Evolutionary conservation across 1,284 basidiomycete genomes (phyloP).

Genomic region (Moesziomyces aphidis): DNA sequence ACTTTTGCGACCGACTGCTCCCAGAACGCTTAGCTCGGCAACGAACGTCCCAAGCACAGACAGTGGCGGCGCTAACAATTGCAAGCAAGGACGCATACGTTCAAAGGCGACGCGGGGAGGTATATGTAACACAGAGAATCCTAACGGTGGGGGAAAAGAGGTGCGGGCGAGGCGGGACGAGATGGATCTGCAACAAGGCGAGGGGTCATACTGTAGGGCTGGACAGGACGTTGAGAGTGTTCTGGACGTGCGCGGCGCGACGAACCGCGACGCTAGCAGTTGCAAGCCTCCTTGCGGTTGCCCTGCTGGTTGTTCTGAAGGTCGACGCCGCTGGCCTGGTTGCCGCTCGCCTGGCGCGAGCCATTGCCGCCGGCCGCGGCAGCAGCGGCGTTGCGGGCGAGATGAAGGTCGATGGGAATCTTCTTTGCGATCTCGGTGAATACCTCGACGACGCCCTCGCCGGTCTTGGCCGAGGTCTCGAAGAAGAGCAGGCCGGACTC

Average conservation of each 20-base stretch:
- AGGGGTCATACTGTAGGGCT: background rate
- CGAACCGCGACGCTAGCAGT: slow-evolving; percentile 34
- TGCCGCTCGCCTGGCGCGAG: slow-evolving; percentile 35
- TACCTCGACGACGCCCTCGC: slow-evolving; percentile 93
- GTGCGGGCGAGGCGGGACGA: background rate
- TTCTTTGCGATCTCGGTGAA: slow-evolving; percentile 81
- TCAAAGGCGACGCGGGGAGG: background rate
- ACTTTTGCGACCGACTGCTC: no score
- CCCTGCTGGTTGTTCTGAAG: slow-evolving; percentile 39
- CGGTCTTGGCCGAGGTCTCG: slow-evolving; percentile 98
- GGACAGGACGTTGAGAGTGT: background rate
- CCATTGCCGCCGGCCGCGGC: slow-evolving; percentile 30
- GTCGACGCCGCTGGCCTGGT: slow-evolving; percentile 44
- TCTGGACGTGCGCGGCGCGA: background rate
- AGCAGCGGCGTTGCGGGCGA: slow-evolving; percentile 47
- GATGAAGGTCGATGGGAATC: slow-evolving; percentile 59
- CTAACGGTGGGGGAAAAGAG: background rate
- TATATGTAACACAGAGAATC: slow-evolving; percentile 29
- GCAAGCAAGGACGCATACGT: background rate
- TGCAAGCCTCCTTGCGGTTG: slow-evolving; percentile 53
- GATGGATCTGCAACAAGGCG: background rate
- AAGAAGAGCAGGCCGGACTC: slow-evolving; percentile 95
- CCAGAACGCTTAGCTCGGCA: no score
- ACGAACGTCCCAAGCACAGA: background rate
- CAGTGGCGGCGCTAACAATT: slow-evolving; percentile 2